Conservation (phyloP, 2,329 filamentous ascomycete species). For the Pyricularia sp. region DNA sequence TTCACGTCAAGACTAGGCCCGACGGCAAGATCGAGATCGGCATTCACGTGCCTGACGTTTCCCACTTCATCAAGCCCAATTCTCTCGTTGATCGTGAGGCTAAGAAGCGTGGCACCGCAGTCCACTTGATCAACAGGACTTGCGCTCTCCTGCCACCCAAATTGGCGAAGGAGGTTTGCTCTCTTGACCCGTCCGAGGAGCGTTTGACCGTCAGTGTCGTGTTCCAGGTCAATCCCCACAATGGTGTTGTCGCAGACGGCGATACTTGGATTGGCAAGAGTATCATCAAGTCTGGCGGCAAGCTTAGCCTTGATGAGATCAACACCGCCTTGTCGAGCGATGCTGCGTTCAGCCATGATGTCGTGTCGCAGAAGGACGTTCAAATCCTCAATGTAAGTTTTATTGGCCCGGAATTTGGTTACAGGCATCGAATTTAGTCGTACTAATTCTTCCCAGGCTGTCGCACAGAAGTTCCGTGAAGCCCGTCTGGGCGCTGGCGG, state of each 20-base stretch:
- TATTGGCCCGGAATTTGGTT: background rate
- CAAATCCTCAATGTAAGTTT: slow-evolving; percentile 62
- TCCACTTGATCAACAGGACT: slow-evolving; percentile 84
- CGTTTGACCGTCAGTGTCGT: slow-evolving; percentile 87
- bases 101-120: slow-evolving; percentile 93
- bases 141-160: slow-evolving; percentile 83
- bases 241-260: slow-evolving; percentile 69
- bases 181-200: slow-evolving; percentile 77
- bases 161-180: slow-evolving; percentile 80
- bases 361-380: slow-evolving; percentile 65
- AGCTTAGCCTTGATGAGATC: slow-evolving; percentile 76
- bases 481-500: slow-evolving; percentile 72
- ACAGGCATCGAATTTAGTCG: background rate
- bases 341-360: slow-evolving; percentile 51
- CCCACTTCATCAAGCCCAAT: slow-evolving; percentile 94
- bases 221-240: slow-evolving; percentile 78
- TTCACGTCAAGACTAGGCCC: slow-evolving; percentile 77
- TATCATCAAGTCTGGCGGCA: slow-evolving; percentile 85
- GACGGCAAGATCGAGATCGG: slow-evolving; percentile 90
- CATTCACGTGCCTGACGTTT: slow-evolving; percentile 88
- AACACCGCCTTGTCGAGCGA: slow-evolving; percentile 67
- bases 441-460: slow-evolving; percentile 35
- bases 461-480: slow-evolving; percentile 87
- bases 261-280: slow-evolving; percentile 92
- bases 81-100: slow-evolving; percentile 94